Evolutionary conservation across 306 rosid species (phyloP).

Genomic region (Comarum palustre): DNA sequence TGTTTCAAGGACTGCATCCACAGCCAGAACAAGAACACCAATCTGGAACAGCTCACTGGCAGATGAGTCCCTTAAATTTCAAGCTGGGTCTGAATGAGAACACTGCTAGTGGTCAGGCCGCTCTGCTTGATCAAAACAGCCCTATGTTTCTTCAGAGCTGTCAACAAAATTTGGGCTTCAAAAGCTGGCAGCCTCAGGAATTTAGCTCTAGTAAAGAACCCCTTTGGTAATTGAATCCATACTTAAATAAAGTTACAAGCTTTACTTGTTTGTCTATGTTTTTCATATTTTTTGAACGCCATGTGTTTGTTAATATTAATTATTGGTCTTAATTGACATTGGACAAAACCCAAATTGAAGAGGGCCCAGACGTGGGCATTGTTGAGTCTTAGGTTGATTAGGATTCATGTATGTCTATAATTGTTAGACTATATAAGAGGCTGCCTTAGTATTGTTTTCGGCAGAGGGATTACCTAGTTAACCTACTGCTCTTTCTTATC

Average conservation of each 20-base stretch:
- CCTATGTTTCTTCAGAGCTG: not conserved
- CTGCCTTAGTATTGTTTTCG: no score
- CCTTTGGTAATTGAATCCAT: constrained; percentile 16
- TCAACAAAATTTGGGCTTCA: constrained; percentile 17
- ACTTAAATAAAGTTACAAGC: not conserved
- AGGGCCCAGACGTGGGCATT: no score
- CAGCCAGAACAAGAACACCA: not conserved
- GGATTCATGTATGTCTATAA: no score
- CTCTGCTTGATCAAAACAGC: not conserved
- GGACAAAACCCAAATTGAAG: no score
- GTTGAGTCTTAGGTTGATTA: no score
- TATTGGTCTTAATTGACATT: no score
- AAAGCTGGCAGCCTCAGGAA: constrained; percentile 22
- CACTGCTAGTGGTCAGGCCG: not conserved
- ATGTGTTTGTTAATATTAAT: constrained; percentile 20
- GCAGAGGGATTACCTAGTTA: no score
- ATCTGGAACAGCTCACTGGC: constrained; percentile 7
- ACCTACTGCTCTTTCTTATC: no score
- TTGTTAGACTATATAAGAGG: no score
- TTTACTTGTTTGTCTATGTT: not conserved
- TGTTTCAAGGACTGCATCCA: constrained; percentile 15
- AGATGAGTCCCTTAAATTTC: constrained; percentile 21
- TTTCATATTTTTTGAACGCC: not conserved
- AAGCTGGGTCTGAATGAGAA: constrained; percentile 28
- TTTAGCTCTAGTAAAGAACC: constrained; percentile 12